Percentiles rank a stretch among this genome's conserved stretches.
Conservation (phyloP, 129 eudicot genomes). For the Helichrysum umbraculigerum region DNA sequence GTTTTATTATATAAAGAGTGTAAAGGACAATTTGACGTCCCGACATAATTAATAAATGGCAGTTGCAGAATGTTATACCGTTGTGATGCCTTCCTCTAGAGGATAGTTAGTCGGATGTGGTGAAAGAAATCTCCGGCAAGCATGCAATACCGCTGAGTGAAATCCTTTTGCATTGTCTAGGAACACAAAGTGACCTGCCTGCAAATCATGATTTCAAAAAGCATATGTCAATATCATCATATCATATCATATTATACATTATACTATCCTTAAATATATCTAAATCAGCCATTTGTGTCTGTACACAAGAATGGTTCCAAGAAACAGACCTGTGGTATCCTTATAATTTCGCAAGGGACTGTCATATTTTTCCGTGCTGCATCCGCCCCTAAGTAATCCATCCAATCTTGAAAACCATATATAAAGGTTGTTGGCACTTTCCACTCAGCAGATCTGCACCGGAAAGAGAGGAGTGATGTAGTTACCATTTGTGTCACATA, state of each 20-base stretch:
- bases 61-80: constrained; percentile 24
- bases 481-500: neutral
- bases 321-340: constrained; percentile 80
- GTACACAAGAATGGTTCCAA: neutral
- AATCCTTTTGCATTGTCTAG: constrained; percentile 74
- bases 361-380: constrained; percentile 83
- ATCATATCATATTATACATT: neutral
- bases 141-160: constrained; percentile 72
- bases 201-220: constrained; percentile 20
- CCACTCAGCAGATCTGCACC: constrained; percentile 85
- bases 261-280: neutral
- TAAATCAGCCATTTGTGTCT: neutral
- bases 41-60: neutral
- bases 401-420: constrained; percentile 89
- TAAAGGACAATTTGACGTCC: neutral
- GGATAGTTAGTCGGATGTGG: constrained; percentile 40
- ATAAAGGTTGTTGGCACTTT: constrained; percentile 93
- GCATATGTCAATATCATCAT: neutral
- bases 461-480: constrained; percentile 13
- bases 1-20: constrained; percentile 1
- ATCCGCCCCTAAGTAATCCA: constrained; percentile 88
- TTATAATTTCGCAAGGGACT: constrained; percentile 85
- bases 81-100: constrained; percentile 66
- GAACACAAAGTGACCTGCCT: constrained; percentile 82
- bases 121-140: constrained; percentile 60